phyloP scores from a whole-genome alignment of 1,284 basidiomycete species.

The Neonothopanus nambi region DNA sequence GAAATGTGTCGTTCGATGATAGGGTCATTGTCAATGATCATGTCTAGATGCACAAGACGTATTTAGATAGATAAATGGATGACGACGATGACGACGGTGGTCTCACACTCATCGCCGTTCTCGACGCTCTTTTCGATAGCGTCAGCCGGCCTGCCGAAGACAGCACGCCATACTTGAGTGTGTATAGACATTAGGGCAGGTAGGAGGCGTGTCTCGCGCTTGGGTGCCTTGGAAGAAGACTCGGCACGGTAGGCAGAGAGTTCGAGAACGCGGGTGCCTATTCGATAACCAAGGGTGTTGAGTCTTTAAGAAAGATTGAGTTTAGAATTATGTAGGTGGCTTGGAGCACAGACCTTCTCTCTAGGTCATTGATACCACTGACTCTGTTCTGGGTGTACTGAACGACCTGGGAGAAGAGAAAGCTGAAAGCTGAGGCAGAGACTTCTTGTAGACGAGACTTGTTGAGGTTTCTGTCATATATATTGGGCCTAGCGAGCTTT shows the following conservation, averaged over 20 bases:
- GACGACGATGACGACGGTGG: no score
- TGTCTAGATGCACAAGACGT: constrained; percentile 59
- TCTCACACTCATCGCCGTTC: constrained; percentile 91
- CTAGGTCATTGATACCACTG: constrained; percentile 91
- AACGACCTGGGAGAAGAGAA: constrained; percentile 89
- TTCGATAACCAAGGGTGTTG: constrained; percentile 87
- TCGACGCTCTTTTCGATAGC: constrained; percentile 95
- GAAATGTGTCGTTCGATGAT: constrained; percentile 90
- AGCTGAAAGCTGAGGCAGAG: constrained; percentile 79
- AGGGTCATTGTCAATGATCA: constrained; percentile 98
- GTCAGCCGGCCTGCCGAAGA: constrained; percentile 93
- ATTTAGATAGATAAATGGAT: neutral
- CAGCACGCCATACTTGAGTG: constrained; percentile 91
- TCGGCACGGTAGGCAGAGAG: constrained; percentile 76
- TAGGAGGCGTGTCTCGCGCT: constrained; percentile 85
- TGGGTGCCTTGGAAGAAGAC: constrained; percentile 74
- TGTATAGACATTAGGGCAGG: constrained; percentile 90
- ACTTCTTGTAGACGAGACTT: constrained; percentile 83
- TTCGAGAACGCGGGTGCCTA: constrained; percentile 81
- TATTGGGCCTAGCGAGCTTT: constrained; percentile 44
- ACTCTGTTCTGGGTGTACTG: constrained; percentile 96
- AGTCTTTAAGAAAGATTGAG: constrained; percentile 50
- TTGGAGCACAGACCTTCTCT: constrained; percentile 58
- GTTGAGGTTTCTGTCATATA: constrained; percentile 86
- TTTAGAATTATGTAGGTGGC: constrained; percentile 13